phyloP scores from a whole-genome alignment of 495 filamentous ascomycete species.

The Astrothelium subdiscretum region DNA sequence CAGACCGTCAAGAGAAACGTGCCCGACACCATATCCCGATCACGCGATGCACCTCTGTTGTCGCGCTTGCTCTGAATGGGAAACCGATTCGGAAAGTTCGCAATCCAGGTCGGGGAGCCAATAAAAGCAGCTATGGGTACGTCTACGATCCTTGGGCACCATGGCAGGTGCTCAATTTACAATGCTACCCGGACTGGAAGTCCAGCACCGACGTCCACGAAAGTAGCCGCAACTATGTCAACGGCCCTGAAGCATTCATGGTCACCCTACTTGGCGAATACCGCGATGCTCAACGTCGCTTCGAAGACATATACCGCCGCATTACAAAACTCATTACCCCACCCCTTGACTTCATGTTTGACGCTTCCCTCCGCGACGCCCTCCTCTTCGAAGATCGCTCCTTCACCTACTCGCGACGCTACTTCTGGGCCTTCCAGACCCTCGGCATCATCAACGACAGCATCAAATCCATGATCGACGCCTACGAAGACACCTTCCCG shows the following conservation, averaged over 20 bases:
- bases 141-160: conserved; percentile 38
- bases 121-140: conserved; percentile 26
- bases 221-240: conserved; percentile 35
- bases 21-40: conserved; percentile 35
- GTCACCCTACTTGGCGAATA: conserved; percentile 38
- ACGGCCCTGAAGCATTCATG: conserved; percentile 43
- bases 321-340: conserved; percentile 41
- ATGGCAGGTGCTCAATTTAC: conserved; percentile 42
- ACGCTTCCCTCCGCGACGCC: conserved; percentile 35
- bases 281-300: conserved; percentile 39
- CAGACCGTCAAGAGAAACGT: conserved; percentile 26
- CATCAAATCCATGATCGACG: conserved; percentile 40
- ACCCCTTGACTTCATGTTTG: conserved; percentile 45
- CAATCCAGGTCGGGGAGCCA: conserved; percentile 24
- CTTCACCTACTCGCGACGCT: conserved; percentile 44
- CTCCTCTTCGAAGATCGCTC: conserved; percentile 45
- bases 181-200: conserved; percentile 42
- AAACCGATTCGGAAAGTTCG: conserved; percentile 24
- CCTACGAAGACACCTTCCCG: conserved; percentile 39
- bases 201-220: conserved; percentile 38
- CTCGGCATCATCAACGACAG: conserved; percentile 43
- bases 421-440: conserved; percentile 48
- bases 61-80: conserved; percentile 38
- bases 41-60: conserved; percentile 36
- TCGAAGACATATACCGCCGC: conserved; percentile 33